A percentile compares a stretch with the other conserved stretches of the same genome.
phyloP scores from a whole-genome alignment of 2,329 filamentous ascomycete species.

The Chrysoporthe austroafricana region DNA sequence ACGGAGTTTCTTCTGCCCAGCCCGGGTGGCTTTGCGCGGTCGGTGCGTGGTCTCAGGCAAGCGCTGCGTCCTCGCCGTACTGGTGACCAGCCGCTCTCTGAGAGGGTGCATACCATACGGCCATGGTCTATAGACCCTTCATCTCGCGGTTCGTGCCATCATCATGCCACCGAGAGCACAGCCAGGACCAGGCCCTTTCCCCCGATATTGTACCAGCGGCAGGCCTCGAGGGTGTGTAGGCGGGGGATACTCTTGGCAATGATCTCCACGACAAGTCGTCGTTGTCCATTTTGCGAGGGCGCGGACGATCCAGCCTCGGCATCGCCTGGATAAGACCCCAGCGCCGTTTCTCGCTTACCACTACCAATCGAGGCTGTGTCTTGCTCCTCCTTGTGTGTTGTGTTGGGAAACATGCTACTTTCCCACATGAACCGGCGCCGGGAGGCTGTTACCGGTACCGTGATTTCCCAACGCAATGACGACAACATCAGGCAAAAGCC shows the following conservation, averaged over 20 bases:
- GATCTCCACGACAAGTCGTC: not conserved
- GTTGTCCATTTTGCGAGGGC: not conserved
- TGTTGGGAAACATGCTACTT: not conserved
- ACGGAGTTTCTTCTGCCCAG: not conserved
- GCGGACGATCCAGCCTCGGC: not conserved
- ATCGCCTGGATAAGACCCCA: not conserved
- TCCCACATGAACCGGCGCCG: not conserved
- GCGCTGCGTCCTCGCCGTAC: not conserved
- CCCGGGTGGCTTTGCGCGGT: not conserved
- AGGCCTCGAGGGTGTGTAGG: not conserved
- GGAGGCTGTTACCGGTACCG: not conserved
- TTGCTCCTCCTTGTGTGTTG: not conserved
- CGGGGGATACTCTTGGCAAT: not conserved
- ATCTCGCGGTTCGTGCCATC: not conserved
- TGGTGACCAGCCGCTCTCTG: constrained; percentile 1
- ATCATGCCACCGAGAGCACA: not conserved
- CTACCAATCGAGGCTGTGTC: not conserved
- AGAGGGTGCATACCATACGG: constrained; percentile 1
- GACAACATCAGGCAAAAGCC: not conserved
- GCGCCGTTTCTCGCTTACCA: not conserved
- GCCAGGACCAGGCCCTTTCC: not conserved
- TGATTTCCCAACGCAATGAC: not conserved
- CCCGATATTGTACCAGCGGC: not conserved
- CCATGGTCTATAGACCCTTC: constrained; percentile 1
- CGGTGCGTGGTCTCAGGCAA: not conserved